A percentile compares a stretch with the other conserved stretches of the same genome.
Conservation (phyloP, 2,329 filamentous ascomycete genomes). For the Colletotrichum lindemuthianum region DNA sequence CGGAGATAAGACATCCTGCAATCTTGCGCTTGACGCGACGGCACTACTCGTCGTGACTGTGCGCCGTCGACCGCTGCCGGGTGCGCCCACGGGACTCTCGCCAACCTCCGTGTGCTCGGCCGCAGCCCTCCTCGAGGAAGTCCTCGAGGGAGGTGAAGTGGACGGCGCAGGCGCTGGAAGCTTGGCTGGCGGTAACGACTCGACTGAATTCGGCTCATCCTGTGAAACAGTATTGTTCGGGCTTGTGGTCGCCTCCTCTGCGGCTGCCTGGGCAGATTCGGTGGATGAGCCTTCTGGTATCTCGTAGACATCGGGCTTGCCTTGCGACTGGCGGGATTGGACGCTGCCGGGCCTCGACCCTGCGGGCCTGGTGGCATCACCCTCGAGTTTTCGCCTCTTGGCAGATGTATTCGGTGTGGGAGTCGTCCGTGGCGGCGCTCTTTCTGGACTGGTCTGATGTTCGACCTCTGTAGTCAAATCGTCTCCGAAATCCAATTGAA, state of each 20-base stretch:
- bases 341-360: too few species aligned
- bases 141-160: constrained; percentile 20
- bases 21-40: constrained; percentile 52
- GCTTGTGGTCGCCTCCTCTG: constrained; percentile 24
- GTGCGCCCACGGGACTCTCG: constrained; percentile 65
- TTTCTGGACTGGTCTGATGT: constrained; percentile 24
- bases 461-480: constrained; percentile 34
- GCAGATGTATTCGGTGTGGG: constrained; percentile 59
- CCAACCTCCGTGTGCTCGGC: constrained; percentile 53
- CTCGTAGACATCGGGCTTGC: constrained; percentile 41
- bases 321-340: constrained; percentile 1
- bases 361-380: neutral
- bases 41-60: constrained; percentile 48
- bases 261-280: constrained; percentile 36
- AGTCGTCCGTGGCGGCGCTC: constrained; percentile 39
- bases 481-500: constrained; percentile 56
- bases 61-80: constrained; percentile 64
- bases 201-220: neutral
- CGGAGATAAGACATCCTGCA: constrained; percentile 52
- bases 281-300: constrained; percentile 44
- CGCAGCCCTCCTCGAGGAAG: constrained; percentile 10
- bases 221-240: constrained; percentile 30
- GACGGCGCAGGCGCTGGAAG: constrained; percentile 21
- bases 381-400: constrained; percentile 54
- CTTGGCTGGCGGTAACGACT: constrained; percentile 28